Evolutionary conservation across 371 early-diverging fungal genomes (phyloP).

Genomic region (Mortierella sp.): DNA sequence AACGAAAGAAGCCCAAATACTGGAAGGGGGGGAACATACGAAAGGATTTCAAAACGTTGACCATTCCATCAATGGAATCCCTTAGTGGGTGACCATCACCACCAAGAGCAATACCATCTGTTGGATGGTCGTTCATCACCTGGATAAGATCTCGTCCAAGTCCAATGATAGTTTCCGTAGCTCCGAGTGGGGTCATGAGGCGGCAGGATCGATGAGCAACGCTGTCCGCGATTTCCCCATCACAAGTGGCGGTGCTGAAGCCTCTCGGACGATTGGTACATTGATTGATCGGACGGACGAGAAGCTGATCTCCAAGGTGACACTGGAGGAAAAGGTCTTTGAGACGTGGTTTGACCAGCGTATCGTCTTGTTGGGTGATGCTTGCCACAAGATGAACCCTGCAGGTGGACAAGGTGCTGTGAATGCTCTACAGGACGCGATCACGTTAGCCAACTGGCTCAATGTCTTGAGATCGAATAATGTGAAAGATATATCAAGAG

Average conservation of each 20-base stretch:
- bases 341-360: conserved; percentile 33
- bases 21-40: too few species aligned
- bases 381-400: conserved; percentile 29
- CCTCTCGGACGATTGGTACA: conserved; percentile 4
- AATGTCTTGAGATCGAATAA: conserved; percentile 5
- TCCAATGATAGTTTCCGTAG: conserved; percentile 10
- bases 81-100: conserved; percentile 24
- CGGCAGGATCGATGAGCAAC: conserved; percentile 33
- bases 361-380: conserved; percentile 28
- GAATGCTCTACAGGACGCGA: conserved; percentile 23
- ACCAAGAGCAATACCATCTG: conserved; percentile 14
- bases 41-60: too few species aligned
- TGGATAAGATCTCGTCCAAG: conserved; percentile 10
- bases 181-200: conserved; percentile 37
- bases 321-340: conserved; percentile 33
- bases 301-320: conserved; percentile 23
- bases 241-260: not conserved
- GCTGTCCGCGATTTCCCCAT: conserved; percentile 25
- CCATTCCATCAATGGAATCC: too few species aligned
- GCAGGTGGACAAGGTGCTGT: conserved; percentile 8
- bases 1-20: too few species aligned
- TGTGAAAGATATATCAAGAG: conserved; percentile 3
- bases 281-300: conserved; percentile 19
- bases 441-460: conserved; percentile 26
- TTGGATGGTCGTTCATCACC: conserved; percentile 18